Conservation (phyloP, 2,329 filamentous ascomycete species). For the Talaromyces pinophilus region DNA sequence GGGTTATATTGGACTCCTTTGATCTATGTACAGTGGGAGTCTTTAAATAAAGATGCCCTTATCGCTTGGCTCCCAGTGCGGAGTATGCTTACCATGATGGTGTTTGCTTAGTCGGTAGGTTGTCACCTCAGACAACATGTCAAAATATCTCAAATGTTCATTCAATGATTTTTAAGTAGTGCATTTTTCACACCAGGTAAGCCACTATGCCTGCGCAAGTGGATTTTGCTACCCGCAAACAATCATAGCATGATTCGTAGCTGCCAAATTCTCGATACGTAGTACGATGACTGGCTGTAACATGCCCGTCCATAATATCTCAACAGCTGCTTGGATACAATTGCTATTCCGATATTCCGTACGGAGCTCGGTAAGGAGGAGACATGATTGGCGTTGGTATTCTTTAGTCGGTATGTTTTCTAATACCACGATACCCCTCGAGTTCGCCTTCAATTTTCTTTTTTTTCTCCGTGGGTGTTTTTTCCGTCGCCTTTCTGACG, state of each 20-base stretch:
- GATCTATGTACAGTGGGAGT: slow-evolving; percentile 21
- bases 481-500: background rate
- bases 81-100: no score
- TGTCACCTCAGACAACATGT: no score
- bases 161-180: no score
- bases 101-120: no score
- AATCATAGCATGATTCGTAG: no score
- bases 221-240: no score
- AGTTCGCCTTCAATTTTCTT: background rate
- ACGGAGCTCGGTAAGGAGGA: background rate
- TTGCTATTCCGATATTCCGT: background rate
- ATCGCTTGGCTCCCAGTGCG: no score
- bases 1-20: slow-evolving; percentile 16
- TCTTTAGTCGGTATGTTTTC: background rate
- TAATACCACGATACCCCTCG: background rate
- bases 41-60: background rate
- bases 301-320: background rate
- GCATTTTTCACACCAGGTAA: no score
- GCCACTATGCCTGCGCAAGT: no score
- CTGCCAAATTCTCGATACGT: no score
- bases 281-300: no score
- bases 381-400: background rate
- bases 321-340: background rate
- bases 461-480: background rate
- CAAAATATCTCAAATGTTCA: no score